Evolutionary conservation across 1,284 basidiomycete species (phyloP).

Genomic region (Ceratobasidium sp.): DNA sequence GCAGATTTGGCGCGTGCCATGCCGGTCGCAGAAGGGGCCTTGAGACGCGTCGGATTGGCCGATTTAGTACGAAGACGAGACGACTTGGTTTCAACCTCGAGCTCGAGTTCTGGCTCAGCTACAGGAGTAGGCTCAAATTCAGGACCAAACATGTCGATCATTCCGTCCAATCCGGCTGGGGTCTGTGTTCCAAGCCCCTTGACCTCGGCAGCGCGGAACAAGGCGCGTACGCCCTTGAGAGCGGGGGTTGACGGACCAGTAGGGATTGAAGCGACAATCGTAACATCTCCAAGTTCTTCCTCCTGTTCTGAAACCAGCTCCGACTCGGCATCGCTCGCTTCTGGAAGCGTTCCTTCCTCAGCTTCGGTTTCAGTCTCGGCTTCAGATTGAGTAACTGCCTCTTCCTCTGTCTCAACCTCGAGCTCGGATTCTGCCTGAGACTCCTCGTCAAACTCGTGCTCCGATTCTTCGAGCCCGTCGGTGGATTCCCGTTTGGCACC

Average conservation of each 20-base stretch:
- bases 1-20: conserved; percentile 33
- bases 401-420: conserved; percentile 12
- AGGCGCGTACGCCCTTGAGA: conserved; percentile 23
- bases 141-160: conserved; percentile 33
- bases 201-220: conserved; percentile 35
- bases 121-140: conserved; percentile 4
- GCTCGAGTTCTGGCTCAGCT: neutral
- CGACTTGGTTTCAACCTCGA: conserved; percentile 11
- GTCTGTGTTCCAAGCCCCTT: conserved; percentile 30
- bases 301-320: conserved; percentile 12
- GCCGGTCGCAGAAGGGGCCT: conserved; percentile 1
- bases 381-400: neutral
- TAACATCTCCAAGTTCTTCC: neutral
- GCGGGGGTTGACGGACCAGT: conserved; percentile 29
- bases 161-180: conserved; percentile 26
- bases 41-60: conserved; percentile 28
- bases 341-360: neutral
- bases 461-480: conserved; percentile 8
- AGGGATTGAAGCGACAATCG: neutral
- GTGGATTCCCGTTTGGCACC: neutral
- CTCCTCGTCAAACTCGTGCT: conserved; percentile 19
- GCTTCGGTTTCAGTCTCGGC: conserved; percentile 2
- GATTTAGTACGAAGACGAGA: conserved; percentile 32
- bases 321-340: conserved; percentile 9
- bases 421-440: neutral